These are phyloP conservation scores for Coniochaeta pulveracea DNA, from an alignment of 2,329 filamentous ascomycete species.

Conservation along the genomic window DNA sequence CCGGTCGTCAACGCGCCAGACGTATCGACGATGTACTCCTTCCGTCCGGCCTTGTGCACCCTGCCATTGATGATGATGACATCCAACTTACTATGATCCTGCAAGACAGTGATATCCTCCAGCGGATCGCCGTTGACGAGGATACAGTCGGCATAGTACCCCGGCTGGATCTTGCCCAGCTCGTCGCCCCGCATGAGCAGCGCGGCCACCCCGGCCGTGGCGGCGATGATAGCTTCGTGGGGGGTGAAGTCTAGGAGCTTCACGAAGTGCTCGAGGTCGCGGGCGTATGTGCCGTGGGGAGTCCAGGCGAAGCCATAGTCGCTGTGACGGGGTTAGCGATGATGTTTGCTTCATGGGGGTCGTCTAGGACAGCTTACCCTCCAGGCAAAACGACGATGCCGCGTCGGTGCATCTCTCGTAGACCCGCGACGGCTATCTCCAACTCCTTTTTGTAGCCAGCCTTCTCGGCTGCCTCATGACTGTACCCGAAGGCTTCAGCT, in stretches of 20 bases:
- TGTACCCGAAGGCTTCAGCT: constrained; percentile 26
- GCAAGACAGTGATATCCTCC: constrained; percentile 26
- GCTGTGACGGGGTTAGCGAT: background rate
- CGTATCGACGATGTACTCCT: constrained; percentile 4
- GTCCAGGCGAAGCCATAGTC: constrained; percentile 37
- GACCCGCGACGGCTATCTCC: constrained; percentile 22
- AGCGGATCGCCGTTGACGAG: constrained; percentile 33
- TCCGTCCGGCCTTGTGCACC: constrained; percentile 23
- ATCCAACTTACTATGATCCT: constrained; percentile 29
- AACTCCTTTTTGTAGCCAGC: constrained; percentile 31
- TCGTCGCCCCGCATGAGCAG: constrained; percentile 27
- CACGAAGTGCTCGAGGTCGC: constrained; percentile 32
- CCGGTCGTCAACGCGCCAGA: background rate
- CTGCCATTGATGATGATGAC: constrained; percentile 35
- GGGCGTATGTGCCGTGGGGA: constrained; percentile 34
- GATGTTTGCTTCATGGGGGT: background rate
- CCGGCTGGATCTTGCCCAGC: constrained; percentile 27
- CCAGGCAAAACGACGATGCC: constrained; percentile 33
- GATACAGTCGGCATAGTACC: constrained; percentile 30
- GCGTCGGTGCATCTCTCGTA: constrained; percentile 31
- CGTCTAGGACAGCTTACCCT: constrained; percentile 11
- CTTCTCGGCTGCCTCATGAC: constrained; percentile 27
- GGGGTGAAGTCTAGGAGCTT: constrained; percentile 31
- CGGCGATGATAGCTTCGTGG: constrained; percentile 29
- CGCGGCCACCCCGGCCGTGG: constrained; percentile 25